Conservation (phyloP, 2,329 filamentous ascomycete species). For the Botrytis hyacinthi region DNA sequence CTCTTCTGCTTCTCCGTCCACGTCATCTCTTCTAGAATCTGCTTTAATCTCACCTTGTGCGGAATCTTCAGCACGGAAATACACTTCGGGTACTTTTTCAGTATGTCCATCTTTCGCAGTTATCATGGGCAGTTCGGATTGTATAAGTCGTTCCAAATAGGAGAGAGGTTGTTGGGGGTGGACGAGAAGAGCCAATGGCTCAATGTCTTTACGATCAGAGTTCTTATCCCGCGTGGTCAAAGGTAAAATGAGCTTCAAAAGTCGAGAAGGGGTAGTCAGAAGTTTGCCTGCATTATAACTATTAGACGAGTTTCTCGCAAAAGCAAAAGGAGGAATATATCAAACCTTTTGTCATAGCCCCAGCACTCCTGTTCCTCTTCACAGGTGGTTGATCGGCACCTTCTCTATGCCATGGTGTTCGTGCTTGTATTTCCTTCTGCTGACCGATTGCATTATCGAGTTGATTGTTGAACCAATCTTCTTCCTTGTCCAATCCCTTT, state of each 20-base stretch:
- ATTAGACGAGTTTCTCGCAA: neutral
- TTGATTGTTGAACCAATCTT: conserved; percentile 41
- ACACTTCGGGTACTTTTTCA: conserved; percentile 69
- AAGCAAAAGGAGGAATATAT: neutral
- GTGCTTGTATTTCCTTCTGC: conserved; percentile 55
- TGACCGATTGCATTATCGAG: conserved; percentile 40
- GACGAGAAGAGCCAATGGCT: conserved; percentile 79
- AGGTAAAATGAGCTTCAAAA: conserved; percentile 25
- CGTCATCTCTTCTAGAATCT: conserved; percentile 40
- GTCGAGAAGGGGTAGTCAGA: conserved; percentile 62
- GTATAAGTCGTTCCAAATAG: conserved; percentile 84
- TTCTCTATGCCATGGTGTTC: conserved; percentile 65
- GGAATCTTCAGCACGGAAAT: conserved; percentile 77
- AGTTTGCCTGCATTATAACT: conserved; percentile 61
- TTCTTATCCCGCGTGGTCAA: conserved; percentile 56
- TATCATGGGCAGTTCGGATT: conserved; percentile 73
- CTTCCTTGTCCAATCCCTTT: conserved; percentile 36
- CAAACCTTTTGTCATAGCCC: conserved; percentile 63
- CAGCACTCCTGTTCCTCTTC: conserved; percentile 43
- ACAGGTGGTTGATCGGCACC: conserved; percentile 58
- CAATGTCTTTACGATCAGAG: conserved; percentile 65
- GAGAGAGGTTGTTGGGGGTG: conserved; percentile 90
- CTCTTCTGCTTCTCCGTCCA: conserved; percentile 38
- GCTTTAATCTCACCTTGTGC: conserved; percentile 54
- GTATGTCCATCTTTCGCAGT: conserved; percentile 56